Base-by-base conservation (phyloP, 306 rosid species). In the Benincasa hispida region DNA sequence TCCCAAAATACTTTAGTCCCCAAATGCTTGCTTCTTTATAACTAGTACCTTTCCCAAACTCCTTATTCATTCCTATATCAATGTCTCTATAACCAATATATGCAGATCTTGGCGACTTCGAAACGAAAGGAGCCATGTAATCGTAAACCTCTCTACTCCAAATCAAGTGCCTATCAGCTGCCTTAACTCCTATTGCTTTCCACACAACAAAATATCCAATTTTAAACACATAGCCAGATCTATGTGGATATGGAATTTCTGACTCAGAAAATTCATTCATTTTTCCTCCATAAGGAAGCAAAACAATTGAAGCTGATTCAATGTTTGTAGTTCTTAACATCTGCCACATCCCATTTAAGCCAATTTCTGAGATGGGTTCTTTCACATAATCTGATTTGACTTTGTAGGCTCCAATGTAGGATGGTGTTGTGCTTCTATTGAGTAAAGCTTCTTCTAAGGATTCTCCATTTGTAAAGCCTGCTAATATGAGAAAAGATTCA, bases 1-100 rank as follows among this genome's bases (percentile, higher is more conserved):
- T 83, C 76, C 87, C 89, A 83, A 89, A 93, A 70, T 93, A 93
- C 85, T 82, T 88, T 2, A 72, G 70, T 0, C 98, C 98, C 96
- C 95, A 93, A 45, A 78, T 74, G 83, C 84, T 84, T 18, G 96
- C 95, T 28, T 85, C 76, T 12, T 78, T 54, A 5, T 73, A 84
- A 51, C 78, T 83, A 15, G 89, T 82, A 14, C 19, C 19, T 35
- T 85, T 59, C 5, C 79, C 83, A 67, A 84, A 82, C 80, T 83
- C 78, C 83, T 66, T 66, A 12, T 89, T 93, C 32, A 83, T 69
- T 73, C 98, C 96, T 80, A 93, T 47, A 81, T 89, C 96, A n/a
- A 93, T 88, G 74, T 93, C 96, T 67, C 89, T 89, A 13, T 93
- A 91, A 51, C 89, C 89, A 77, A 91, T 86, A 25, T 89, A 93